Base-by-base conservation (phyloP, 495 filamentous ascomycete genomes). In the Lasiosphaeria ovina region DNA sequence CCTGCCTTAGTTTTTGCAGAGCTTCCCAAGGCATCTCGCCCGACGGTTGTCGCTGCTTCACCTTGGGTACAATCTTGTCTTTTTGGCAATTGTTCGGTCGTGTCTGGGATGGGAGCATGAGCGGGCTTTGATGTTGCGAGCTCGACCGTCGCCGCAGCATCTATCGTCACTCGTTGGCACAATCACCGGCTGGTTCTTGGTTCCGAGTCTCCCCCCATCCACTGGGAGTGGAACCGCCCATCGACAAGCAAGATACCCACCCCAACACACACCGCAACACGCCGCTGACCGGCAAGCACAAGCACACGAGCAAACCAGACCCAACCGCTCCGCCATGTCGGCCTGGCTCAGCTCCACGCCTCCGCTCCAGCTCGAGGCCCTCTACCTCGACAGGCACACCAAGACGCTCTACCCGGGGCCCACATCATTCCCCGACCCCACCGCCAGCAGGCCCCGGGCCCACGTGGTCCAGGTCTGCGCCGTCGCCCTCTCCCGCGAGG, bases 381-480 rank as follows among this genome's bases (percentile, higher is more conserved):
- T 53, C 57, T 24, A 36, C 34, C 5, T 31, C 35, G 45, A 55
- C 2, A 16, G 17, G 17, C 11, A 35, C 0, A 36, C 11, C 6
- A 45, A 6, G 24, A 49, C 33, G 24, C 4, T 47, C 44, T 47
- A 47, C 12, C 44, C 16, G 16, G 44, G 44, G 12, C 44, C 44
- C 44, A 47, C 44, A 11, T 1, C 12, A n/a, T 47, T 47, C 44
- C 44, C 44, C 44, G 44, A 47, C 44, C 44, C 44, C 44, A 47
- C 44, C 6, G 8, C 16, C 8, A 5, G 12, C 10, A 11, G 48
- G 61, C 54, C 55, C 61, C 17, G 3, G 3, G 17, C 44, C 5
- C 84, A 85, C 62, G 72, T 86, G 1, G 76, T 87, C 66, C 78
- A 79, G 53, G 76, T 84, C 14, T 72, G 75, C 47, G 73, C 83